Evolutionary conservation across 352 stramenopile genomes (phyloP), one percentile per base, ranked within the genome.

Genomic region (Halophytophthora batemanensis): DNA sequence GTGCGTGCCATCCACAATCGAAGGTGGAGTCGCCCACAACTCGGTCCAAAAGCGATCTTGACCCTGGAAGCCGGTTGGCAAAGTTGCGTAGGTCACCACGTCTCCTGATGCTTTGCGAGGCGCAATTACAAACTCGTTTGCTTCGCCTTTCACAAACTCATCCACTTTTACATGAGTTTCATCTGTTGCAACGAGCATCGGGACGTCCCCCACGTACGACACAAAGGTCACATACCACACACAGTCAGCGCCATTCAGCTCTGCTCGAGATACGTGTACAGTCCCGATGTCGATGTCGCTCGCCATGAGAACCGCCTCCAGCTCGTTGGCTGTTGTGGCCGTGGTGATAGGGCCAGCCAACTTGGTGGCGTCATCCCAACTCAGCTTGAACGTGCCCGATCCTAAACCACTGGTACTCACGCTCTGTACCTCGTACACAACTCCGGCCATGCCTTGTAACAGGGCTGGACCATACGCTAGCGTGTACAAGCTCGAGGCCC

Each of bases 31-130:
- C 7, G 79, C 80, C 89, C 93, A 98, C 12, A 98, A 59, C 59
- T 99, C 96, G 1, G 94, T 98, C 73, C 96, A 98, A 61, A 98
- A 98, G 1, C 90, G 36, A 65, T 99, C 96, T 13, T 77, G 69
- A 4, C 94, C 94, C 61, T 90, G 76, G 51, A 98, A 98, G 21
- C 65, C 81, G 1, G 69, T 40, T 0, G 87, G 76, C 11, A 82
- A 59, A 12, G 75, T 87, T 10, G 76, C 73, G 50, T 98, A 96
- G 22, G 79, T 91, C 7, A 99, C 74, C 2, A 97, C 77, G 14
- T 83, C 70, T 2, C 93, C 92, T 11, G 87, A 96, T 3, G 88
- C 85, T 54, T 97, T 98, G 25, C 95, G 95, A 36, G 96, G 95
- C 25, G 96, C 87, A 50, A 98, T 96, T 1, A 60, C 87, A 50